Evolutionary conservation across 1,284 basidiomycete species (phyloP).

Genomic region (Hemileia vastatrix): DNA sequence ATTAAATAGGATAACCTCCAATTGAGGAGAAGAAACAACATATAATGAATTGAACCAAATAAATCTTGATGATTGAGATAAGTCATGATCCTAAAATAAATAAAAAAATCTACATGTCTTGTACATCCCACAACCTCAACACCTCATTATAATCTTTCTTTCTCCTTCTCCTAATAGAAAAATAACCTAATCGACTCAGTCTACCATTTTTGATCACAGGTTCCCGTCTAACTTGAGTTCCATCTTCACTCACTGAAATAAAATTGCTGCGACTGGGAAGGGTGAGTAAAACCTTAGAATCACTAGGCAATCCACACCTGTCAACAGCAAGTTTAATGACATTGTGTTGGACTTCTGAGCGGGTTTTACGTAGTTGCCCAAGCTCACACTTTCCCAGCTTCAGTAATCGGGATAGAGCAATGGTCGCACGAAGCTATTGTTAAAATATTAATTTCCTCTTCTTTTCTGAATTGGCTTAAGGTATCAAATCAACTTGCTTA

Average conservation of each 20-base stretch:
- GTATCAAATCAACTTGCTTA: not conserved
- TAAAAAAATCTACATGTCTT: conserved; percentile 47
- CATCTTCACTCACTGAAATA: too few species aligned
- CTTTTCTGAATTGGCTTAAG: not conserved
- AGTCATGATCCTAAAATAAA: too few species aligned
- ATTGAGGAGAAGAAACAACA: too few species aligned
- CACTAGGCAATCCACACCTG: conserved; percentile 55
- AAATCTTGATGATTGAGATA: too few species aligned
- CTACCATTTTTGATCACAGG: conserved; percentile 62
- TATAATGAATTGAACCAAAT: too few species aligned
- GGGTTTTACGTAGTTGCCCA: conserved; percentile 50
- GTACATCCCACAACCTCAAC: conserved; percentile 63
- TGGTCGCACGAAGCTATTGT: conserved; percentile 55
- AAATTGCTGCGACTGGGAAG: too few species aligned
- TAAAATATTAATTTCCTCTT: not conserved
- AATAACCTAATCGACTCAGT: conserved; percentile 62
- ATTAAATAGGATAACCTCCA: too few species aligned
- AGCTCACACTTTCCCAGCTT: conserved; percentile 55
- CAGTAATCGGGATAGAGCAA: conserved; percentile 56
- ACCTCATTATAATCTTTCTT: conserved; percentile 83
- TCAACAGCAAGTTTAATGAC: conserved; percentile 58
- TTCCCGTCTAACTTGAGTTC: conserved; percentile 52
- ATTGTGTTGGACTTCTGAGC: conserved; percentile 54
- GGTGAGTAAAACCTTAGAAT: conserved; percentile 58
- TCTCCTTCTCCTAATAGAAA: conserved; percentile 62